Conservation (phyloP, 2,329 filamentous ascomycete genomes). For the Stemphylium lycopersici region DNA sequence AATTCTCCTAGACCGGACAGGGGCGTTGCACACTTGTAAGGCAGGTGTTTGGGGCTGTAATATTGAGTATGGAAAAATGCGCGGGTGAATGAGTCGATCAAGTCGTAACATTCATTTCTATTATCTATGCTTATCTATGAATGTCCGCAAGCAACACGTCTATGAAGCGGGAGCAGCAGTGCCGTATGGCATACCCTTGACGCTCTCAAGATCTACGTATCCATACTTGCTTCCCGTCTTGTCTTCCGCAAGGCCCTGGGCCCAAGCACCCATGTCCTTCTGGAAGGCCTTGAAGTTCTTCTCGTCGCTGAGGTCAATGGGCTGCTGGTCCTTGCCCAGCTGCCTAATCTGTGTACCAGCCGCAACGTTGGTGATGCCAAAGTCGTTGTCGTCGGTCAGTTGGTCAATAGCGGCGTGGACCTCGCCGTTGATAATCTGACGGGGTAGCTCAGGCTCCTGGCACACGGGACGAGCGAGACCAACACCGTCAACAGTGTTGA, state of each 20-base stretch:
- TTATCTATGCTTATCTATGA: too few relatives aligned
- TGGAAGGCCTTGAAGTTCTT: conserved; percentile 57
- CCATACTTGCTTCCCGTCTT: conserved; percentile 51
- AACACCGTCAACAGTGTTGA: conserved; percentile 64
- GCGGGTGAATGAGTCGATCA: too few relatives aligned
- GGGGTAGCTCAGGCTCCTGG: conserved; percentile 58
- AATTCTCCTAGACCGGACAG: too few relatives aligned
- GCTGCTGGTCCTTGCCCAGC: conserved; percentile 60
- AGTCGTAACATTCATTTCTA: too few relatives aligned
- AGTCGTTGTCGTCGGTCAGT: conserved; percentile 59
- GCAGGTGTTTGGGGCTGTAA: too few relatives aligned
- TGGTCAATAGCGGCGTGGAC: conserved; percentile 55
- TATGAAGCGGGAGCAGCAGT: conserved; percentile 10
- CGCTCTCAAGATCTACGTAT: conserved; percentile 53
- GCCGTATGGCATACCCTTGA: conserved; percentile 48
- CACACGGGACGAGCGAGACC: conserved; percentile 62
- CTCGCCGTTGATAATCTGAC: conserved; percentile 54
- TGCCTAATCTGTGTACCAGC: conserved; percentile 60
- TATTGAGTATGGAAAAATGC: too few relatives aligned
- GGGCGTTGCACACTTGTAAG: too few relatives aligned
- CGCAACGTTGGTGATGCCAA: conserved; percentile 55
- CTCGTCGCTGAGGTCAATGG: conserved; percentile 58
- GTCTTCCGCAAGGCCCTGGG: conserved; percentile 49
- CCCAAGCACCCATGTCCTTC: conserved; percentile 57
- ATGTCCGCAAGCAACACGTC: neutral